phyloP scores from a whole-genome alignment of 1,284 basidiomycete genomes.

The Vanrija pseudolonga region DNA sequence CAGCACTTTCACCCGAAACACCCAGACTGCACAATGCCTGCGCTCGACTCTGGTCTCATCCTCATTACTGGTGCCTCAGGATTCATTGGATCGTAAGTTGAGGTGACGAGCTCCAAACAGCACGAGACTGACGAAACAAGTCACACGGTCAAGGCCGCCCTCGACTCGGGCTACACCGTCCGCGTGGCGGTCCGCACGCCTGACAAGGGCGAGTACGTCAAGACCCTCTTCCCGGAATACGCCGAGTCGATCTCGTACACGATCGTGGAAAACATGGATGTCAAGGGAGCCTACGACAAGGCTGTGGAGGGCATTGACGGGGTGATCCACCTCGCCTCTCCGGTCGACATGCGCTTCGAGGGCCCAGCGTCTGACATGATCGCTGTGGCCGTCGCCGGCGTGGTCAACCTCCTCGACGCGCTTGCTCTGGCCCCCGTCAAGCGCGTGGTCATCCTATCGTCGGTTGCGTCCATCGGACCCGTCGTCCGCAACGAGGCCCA shows the following conservation, averaged over 20 bases:
- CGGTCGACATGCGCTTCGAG: neutral
- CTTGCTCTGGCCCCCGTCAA: neutral
- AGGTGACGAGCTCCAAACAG: no score
- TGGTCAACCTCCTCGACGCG: neutral
- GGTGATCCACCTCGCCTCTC: neutral
- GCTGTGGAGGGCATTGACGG: neutral
- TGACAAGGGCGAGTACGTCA: conserved; percentile 55
- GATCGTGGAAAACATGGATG: conserved; percentile 56
- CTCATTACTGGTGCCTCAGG: conserved; percentile 29
- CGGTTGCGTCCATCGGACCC: neutral
- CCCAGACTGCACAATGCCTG: neutral
- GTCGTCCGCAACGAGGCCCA: neutral
- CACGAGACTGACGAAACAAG: conserved; percentile 2
- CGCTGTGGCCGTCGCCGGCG: neutral
- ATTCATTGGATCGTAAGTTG: conserved; percentile 22
- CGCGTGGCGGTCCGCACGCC: conserved; percentile 58
- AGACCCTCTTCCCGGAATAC: conserved; percentile 50
- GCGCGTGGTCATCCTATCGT: conserved; percentile 7
- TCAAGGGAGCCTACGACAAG: neutral
- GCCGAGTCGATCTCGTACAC: conserved; percentile 52
- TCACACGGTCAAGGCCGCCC: conserved; percentile 28
- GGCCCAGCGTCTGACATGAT: neutral
- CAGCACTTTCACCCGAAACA: no score
- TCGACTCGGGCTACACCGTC: conserved; percentile 47
- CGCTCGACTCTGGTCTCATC: neutral